A percentile compares a stretch with the other conserved stretches of the same genome.
Conservation (phyloP, 2,329 filamentous ascomycete genomes). For the Bisporella sp. region DNA sequence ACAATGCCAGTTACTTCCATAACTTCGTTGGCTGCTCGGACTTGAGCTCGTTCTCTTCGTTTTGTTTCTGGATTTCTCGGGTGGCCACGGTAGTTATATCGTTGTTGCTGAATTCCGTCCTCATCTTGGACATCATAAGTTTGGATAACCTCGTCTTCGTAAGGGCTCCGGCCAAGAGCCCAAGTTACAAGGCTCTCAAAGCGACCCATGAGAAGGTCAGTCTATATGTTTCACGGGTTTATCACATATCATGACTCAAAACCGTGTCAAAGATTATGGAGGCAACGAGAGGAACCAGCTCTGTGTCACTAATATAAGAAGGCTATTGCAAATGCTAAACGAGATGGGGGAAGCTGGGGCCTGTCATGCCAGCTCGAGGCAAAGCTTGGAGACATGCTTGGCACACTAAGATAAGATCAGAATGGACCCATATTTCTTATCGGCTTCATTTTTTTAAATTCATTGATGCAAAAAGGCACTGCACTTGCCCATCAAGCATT, state of each 20-base stretch:
- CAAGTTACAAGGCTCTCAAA: not conserved
- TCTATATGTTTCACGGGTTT: not conserved
- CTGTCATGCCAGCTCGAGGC: too few relatives aligned
- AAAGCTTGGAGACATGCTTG: too few relatives aligned
- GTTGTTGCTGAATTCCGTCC: constrained; percentile 19
- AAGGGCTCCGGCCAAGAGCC: constrained; percentile 25
- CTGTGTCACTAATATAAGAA: not conserved
- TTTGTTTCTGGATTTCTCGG: constrained; percentile 27
- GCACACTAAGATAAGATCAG: too few relatives aligned
- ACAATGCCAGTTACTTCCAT: constrained; percentile 29
- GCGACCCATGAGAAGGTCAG: constrained; percentile 5
- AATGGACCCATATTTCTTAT: too few relatives aligned
- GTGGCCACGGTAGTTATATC: constrained; percentile 26
- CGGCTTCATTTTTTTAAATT: too few relatives aligned
- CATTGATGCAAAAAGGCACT: too few relatives aligned
- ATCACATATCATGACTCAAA: not conserved
- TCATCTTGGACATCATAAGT: constrained; percentile 3
- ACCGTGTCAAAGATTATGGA: not conserved
- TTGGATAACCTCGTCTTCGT: constrained; percentile 25
- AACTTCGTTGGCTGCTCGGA: constrained; percentile 29
- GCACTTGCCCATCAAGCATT: too few relatives aligned
- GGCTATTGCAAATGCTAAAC: too few relatives aligned
- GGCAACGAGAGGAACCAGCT: not conserved
- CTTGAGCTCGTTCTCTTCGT: constrained; percentile 24
- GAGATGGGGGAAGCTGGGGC: too few relatives aligned